Conservation (phyloP, 2,329 filamentous ascomycete species). For the Tolypocladium tropicale region DNA sequence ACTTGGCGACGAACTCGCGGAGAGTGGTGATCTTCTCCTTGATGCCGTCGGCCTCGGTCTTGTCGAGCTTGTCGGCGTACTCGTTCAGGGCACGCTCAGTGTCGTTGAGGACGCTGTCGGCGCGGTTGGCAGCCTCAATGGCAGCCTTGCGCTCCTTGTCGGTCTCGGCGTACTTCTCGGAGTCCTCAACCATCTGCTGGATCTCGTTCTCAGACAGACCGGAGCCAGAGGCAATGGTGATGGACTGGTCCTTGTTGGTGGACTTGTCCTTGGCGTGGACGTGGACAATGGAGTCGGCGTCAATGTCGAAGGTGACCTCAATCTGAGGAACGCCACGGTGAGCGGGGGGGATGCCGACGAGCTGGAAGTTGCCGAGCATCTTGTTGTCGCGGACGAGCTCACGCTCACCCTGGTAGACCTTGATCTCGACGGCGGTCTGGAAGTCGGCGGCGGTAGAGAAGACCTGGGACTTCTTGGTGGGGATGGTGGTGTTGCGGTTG, state of each 20-base stretch:
- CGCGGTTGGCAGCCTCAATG: slow-evolving; percentile 95
- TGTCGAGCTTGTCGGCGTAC: slow-evolving; percentile 91
- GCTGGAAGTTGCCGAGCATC: slow-evolving; percentile 97
- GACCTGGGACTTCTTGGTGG: slow-evolving; percentile 97
- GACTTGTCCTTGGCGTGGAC: slow-evolving; percentile 98
- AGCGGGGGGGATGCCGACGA: slow-evolving; percentile 90
- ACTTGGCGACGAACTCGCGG: slow-evolving; percentile 87
- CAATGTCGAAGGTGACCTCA: slow-evolving; percentile 98
- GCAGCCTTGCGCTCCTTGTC: slow-evolving; percentile 95
- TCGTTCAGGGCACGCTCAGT: slow-evolving; percentile 98
- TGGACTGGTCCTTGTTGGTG: slow-evolving; percentile 98
- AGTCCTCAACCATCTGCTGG: slow-evolving; percentile 93
- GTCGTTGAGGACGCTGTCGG: slow-evolving; percentile 92
- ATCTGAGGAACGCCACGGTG: slow-evolving; percentile 94
- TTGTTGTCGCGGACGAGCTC: slow-evolving; percentile 99
- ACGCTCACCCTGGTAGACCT: slow-evolving; percentile 99
- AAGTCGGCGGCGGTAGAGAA: slow-evolving; percentile 97
- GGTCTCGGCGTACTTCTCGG: slow-evolving; percentile 87
- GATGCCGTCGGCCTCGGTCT: slow-evolving; percentile 87
- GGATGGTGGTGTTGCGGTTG: slow-evolving; percentile 98
- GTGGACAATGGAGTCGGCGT: slow-evolving; percentile 95
- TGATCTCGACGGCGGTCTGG: slow-evolving; percentile 98
- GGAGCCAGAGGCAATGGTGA: slow-evolving; percentile 95
- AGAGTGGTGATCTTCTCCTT: slow-evolving; percentile 83
- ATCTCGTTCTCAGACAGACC: slow-evolving; percentile 94